Conservation (phyloP, 2,329 filamentous ascomycete species). For the Talaromyces sp. region DNA sequence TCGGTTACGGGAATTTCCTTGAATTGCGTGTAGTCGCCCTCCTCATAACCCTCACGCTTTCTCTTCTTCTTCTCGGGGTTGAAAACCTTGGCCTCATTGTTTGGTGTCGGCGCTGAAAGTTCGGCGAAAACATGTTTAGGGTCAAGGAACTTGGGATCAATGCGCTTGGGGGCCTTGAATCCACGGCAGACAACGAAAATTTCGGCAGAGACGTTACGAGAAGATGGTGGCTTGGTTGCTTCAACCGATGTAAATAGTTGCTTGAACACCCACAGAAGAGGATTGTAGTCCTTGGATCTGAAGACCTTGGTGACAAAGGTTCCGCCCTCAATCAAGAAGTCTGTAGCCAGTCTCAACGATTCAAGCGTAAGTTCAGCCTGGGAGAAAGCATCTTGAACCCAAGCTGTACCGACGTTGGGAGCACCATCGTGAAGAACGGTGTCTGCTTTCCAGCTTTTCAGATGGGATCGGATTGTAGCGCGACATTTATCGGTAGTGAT, state of each 20-base stretch:
- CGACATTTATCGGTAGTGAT: constrained; percentile 97
- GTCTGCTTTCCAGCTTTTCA: constrained; percentile 96
- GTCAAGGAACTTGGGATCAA: constrained; percentile 92
- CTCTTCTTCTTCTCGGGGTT: constrained; percentile 97
- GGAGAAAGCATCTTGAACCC: constrained; percentile 97
- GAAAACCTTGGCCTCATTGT: constrained; percentile 97
- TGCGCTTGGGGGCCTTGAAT: constrained; percentile 89
- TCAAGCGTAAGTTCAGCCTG: constrained; percentile 92
- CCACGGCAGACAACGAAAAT: constrained; percentile 97
- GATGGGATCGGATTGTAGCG: constrained; percentile 80
- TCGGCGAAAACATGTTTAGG: constrained; percentile 90
- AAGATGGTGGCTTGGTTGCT: constrained; percentile 94
- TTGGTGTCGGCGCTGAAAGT: constrained; percentile 78
- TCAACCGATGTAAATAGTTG: constrained; percentile 95
- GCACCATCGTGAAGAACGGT: constrained; percentile 95
- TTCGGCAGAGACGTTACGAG: constrained; percentile 93
- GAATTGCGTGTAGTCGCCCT: constrained; percentile 90
- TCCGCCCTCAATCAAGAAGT: constrained; percentile 86
- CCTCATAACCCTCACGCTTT: constrained; percentile 96
- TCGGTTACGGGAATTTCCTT: constrained; percentile 87
- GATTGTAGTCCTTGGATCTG: constrained; percentile 94
- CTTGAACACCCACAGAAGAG: constrained; percentile 94
- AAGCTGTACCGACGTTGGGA: constrained; percentile 95
- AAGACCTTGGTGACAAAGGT: constrained; percentile 98
- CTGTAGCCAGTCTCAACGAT: constrained; percentile 88